Conservation (phyloP, 371 early-diverging fungal species). For the Mortierella sp. region DNA sequence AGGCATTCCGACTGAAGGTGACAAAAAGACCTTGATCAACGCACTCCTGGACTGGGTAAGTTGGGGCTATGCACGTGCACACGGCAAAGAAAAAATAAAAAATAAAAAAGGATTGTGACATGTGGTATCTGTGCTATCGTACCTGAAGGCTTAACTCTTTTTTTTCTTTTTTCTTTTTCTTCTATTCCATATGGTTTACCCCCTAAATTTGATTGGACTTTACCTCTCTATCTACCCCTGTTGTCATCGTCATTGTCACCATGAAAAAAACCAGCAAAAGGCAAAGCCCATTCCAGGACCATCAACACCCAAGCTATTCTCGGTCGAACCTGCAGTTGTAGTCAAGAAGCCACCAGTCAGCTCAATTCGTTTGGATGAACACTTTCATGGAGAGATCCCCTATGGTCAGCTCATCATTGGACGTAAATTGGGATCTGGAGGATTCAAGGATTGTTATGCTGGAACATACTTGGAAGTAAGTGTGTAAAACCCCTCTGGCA, state of each 20-base stretch:
- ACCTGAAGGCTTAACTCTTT: not conserved
- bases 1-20: slow-evolving; percentile 76
- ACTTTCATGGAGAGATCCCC: slow-evolving; percentile 67
- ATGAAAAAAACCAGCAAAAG: slow-evolving; percentile 61
- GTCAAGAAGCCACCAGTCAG: slow-evolving; percentile 57
- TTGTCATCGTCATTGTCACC: not conserved
- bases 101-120: not conserved
- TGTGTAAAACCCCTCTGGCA: not conserved
- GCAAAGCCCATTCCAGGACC: slow-evolving; percentile 78
- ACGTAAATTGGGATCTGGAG: slow-evolving; percentile 80
- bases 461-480: slow-evolving; percentile 74
- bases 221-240: not conserved
- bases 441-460: slow-evolving; percentile 83
- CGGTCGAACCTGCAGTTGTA: slow-evolving; percentile 57
- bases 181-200: not conserved
- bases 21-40: slow-evolving; percentile 71
- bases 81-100: not conserved
- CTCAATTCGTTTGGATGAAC: slow-evolving; percentile 62
- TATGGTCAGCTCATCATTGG: slow-evolving; percentile 70
- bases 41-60: slow-evolving; percentile 66
- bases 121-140: slow-evolving; percentile 10
- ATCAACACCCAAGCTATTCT: slow-evolving; percentile 73
- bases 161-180: not conserved
- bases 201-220: not conserved
- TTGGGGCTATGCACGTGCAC: not conserved